These are phyloP conservation scores for Coemansia sp. DNA, from an alignment of 192 early-diverging fungal genomes.

Conservation along the genomic window DNA sequence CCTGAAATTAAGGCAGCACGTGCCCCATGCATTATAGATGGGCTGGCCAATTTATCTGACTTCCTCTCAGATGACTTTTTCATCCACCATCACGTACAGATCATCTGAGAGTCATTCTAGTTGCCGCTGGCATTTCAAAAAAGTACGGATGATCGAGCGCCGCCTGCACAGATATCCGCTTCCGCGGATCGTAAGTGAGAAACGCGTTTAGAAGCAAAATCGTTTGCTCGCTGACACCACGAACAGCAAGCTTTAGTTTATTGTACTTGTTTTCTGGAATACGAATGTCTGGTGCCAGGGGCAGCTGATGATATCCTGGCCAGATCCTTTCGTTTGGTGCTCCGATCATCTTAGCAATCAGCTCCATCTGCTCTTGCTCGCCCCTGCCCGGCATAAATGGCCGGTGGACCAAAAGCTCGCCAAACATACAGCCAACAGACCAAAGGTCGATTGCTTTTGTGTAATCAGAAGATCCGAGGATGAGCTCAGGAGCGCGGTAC, in stretches of 20 bases:
- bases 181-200: slow-evolving; percentile 74
- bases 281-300: slow-evolving; percentile 60
- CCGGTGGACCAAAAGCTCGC: slow-evolving; percentile 70
- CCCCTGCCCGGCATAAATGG: slow-evolving; percentile 85
- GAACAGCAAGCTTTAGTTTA: slow-evolving; percentile 62
- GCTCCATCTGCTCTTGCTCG: slow-evolving; percentile 72
- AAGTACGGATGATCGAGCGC: slow-evolving; percentile 80
- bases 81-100: no score
- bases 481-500: slow-evolving; percentile 83
- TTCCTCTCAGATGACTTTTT: no score
- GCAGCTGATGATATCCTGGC: slow-evolving; percentile 74
- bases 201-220: slow-evolving; percentile 66
- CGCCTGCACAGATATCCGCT: slow-evolving; percentile 64
- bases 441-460: slow-evolving; percentile 79
- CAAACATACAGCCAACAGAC: slow-evolving; percentile 75
- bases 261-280: slow-evolving; percentile 65
- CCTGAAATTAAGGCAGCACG: background rate
- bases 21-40: background rate
- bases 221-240: slow-evolving; percentile 56
- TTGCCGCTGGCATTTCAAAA: slow-evolving; percentile 64
- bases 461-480: slow-evolving; percentile 75
- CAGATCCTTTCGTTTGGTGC: slow-evolving; percentile 74
- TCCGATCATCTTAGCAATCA: slow-evolving; percentile 77
- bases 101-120: background rate
- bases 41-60: background rate